Percentiles rank a stretch among this genome's conserved stretches.
These are phyloP conservation scores for Globisporangium abappressorium DNA, from an alignment of 352 stramenopile genomes.

Conservation along the genomic window DNA sequence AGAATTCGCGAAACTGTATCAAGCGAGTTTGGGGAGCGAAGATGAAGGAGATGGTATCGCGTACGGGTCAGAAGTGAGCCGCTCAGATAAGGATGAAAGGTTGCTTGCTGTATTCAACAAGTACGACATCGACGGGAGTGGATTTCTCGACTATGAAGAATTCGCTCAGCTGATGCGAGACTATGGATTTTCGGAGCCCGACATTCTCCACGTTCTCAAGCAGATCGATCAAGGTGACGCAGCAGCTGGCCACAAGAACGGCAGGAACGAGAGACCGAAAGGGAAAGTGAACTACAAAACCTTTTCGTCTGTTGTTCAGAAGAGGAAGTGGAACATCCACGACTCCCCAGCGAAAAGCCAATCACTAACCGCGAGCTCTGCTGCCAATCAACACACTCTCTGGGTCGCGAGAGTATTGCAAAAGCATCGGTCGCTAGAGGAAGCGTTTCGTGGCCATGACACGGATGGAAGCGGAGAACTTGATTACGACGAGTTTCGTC, in stretches of 20 bases:
- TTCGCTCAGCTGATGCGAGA: conserved; percentile 35
- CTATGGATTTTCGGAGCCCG: conserved; percentile 27
- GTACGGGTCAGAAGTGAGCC: neutral
- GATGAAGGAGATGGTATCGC: neutral
- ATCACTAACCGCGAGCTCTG: neutral
- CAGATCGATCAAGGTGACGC: conserved; percentile 24
- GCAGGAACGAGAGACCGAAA: neutral
- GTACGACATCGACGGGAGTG: conserved; percentile 36
- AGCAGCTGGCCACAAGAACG: neutral
- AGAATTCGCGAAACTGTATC: conserved; percentile 32
- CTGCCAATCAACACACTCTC: conserved; percentile 10
- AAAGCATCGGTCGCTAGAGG: conserved; percentile 34
- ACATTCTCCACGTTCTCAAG: conserved; percentile 28
- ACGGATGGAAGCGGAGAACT: conserved; percentile 41
- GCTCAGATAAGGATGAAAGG: conserved; percentile 9
- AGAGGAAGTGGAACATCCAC: conserved; percentile 22
- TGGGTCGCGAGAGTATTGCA: conserved; percentile 29
- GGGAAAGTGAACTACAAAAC: conserved; percentile 23
- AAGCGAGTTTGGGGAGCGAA: neutral
- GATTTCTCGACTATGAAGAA: conserved; percentile 30
- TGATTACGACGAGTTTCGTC: conserved; percentile 44
- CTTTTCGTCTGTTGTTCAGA: conserved; percentile 21
- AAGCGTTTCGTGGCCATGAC: conserved; percentile 36
- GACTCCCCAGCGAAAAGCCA: neutral
- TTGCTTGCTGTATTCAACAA: conserved; percentile 32